Evolutionary conservation across 768 basidiomycete genomes (phyloP).

Genomic region (Calvatia gigantea): DNA sequence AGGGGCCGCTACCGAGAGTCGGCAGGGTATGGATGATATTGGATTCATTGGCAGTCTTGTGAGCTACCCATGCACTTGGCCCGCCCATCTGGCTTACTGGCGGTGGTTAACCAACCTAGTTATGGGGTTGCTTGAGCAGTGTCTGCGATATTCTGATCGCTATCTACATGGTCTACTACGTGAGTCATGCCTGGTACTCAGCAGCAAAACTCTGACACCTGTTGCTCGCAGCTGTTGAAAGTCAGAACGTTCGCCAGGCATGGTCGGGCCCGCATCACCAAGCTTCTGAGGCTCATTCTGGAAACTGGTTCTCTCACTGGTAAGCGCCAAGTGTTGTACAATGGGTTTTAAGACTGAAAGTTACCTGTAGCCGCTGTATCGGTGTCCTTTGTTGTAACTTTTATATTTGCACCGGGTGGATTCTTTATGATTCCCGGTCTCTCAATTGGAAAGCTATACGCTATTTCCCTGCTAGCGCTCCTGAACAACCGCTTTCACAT

Average conservation of each 20-base stretch:
- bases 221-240: neutral
- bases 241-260: neutral
- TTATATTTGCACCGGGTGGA: neutral
- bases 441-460: slow-evolving; percentile 10
- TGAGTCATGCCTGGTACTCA: neutral
- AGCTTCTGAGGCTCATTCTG: slow-evolving; percentile 4
- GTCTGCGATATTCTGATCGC: slow-evolving; percentile 5
- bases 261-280: neutral
- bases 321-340: neutral
- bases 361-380: neutral
- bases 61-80: neutral
- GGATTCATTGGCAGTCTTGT: slow-evolving; percentile 1
- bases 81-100: too few relatives aligned
- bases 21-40: neutral
- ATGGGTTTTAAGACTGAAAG: neutral
- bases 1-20: neutral
- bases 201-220: neutral
- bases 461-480: slow-evolving; percentile 7
- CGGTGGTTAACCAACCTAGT: neutral
- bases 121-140: slow-evolving; percentile 1
- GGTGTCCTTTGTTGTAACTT: slow-evolving; percentile 3
- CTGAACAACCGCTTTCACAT: slow-evolving; percentile 11
- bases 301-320: slow-evolving; percentile 12
- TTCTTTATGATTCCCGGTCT: slow-evolving; percentile 13
- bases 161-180: slow-evolving; percentile 1